Conservation (phyloP, 331 rosid genomes). For the Rhamnella rubrinervis region DNA sequence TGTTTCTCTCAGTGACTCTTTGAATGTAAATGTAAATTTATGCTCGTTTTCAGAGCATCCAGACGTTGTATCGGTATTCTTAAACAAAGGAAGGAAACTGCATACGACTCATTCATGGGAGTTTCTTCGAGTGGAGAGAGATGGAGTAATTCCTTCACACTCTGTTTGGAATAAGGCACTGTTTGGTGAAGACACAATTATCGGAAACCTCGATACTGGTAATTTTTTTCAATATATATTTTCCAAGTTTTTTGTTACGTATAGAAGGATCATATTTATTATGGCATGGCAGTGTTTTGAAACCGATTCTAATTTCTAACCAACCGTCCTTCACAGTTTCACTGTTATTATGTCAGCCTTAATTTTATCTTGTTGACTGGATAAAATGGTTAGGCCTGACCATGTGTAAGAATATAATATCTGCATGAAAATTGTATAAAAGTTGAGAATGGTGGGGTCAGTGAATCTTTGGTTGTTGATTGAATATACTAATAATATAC, state of each 20-base stretch:
- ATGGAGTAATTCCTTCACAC: not conserved
- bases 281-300: no score
- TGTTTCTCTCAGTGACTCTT: slow-evolving; percentile 3
- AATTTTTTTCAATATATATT: not conserved
- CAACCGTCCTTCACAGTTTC: no score
- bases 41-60: slow-evolving; percentile 24
- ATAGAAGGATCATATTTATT: not conserved
- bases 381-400: no score
- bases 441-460: not conserved
- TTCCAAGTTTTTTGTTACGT: not conserved
- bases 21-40: not conserved
- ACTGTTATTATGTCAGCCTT: no score
- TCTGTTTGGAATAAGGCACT: slow-evolving; percentile 38
- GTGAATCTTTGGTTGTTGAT: not conserved
- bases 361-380: no score
- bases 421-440: not conserved
- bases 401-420: no score
- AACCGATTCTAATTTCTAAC: no score
- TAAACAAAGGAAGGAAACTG: slow-evolving; percentile 30
- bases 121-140: slow-evolving; percentile 35
- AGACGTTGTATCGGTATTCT: slow-evolving; percentile 37
- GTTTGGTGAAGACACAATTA: slow-evolving; percentile 41
- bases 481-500: no score
- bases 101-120: slow-evolving; percentile 52
- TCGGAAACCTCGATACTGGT: slow-evolving; percentile 54